Evolutionary conservation across 2,329 filamentous ascomycete genomes (phyloP).

Genomic region (Microascus cirrosus): DNA sequence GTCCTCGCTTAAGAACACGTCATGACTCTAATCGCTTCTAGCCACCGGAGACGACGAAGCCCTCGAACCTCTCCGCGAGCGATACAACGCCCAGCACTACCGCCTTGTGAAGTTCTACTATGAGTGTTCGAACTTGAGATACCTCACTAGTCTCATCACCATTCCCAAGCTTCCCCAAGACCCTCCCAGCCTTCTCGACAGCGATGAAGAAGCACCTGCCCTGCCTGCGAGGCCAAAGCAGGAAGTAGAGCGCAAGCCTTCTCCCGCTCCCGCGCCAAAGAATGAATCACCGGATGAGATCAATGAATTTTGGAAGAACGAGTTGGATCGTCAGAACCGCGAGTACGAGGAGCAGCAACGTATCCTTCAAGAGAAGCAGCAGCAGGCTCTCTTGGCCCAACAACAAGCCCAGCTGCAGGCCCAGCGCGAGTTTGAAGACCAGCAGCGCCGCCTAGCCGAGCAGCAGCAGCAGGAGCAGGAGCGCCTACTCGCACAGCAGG

Average conservation of each 20-base stretch:
- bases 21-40: conserved; percentile 15
- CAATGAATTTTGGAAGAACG: conserved; percentile 94
- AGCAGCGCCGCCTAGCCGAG: conserved; percentile 77
- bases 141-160: conserved; percentile 90
- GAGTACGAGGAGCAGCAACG: conserved; percentile 93
- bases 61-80: conserved; percentile 71
- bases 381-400: conserved; percentile 69
- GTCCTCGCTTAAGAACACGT: no score
- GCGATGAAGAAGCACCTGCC: conserved; percentile 74
- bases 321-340: conserved; percentile 81
- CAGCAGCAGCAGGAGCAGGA: conserved; percentile 88
- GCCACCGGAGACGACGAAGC: conserved; percentile 90
- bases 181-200: conserved; percentile 75
- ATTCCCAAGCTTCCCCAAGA: conserved; percentile 94
- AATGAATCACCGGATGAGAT: conserved; percentile 82
- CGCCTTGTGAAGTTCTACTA: conserved; percentile 97
- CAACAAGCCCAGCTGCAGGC: conserved; percentile 75
- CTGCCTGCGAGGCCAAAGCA: conserved; percentile 71
- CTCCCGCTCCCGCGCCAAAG: conserved; percentile 56
- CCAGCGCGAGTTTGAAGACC: conserved; percentile 92
- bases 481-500: conserved; percentile 77
- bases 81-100: conserved; percentile 95
- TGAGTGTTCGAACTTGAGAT: conserved; percentile 94
- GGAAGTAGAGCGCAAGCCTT: conserved; percentile 58
- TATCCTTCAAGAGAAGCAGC: conserved; percentile 76